phyloP scores from a whole-genome alignment of 1,139 yeast genomes.

The Debaryomyces subglobosus region DNA sequence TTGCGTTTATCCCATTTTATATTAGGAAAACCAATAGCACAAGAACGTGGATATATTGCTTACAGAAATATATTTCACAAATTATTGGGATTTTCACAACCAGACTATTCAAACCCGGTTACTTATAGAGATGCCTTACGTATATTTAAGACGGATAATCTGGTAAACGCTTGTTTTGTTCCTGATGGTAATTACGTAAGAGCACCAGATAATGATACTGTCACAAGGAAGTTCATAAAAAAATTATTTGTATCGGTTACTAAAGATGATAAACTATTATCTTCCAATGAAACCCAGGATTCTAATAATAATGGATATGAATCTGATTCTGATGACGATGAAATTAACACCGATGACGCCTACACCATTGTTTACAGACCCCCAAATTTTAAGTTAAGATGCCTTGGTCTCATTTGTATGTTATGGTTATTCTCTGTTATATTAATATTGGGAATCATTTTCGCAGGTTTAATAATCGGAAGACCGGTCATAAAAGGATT shows the following conservation, averaged over 20 bases:
- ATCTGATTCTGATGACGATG: conserved; percentile 54
- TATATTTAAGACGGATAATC: conserved; percentile 44
- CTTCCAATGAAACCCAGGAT: conserved; percentile 20
- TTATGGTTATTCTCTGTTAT: conserved; percentile 74
- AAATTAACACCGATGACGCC: conserved; percentile 51
- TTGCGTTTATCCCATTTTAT: conserved; percentile 80
- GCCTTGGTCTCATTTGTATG: conserved; percentile 55
- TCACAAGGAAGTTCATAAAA: conserved; percentile 64
- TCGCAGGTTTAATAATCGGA: conserved; percentile 44
- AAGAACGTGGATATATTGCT: conserved; percentile 72
- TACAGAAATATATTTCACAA: conserved; percentile 56
- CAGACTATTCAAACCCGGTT: conserved; percentile 65
- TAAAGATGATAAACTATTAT: conserved; percentile 68
- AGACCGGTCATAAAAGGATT: conserved; percentile 33
- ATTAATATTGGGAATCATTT: conserved; percentile 38
- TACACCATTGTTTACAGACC: conserved; percentile 87
- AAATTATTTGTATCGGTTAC: conserved; percentile 81
- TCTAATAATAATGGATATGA: conserved; percentile 30
- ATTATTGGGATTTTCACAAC: conserved; percentile 39
- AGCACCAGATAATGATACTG: conserved; percentile 83
- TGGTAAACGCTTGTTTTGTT: conserved; percentile 55
- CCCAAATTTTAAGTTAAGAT: conserved; percentile 66
- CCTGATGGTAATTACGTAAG: conserved; percentile 83
- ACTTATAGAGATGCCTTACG: conserved; percentile 48
- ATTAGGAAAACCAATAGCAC: conserved; percentile 65